Conservation (phyloP, 768 basidiomycete species). For the Leccinellum luteum region DNA sequence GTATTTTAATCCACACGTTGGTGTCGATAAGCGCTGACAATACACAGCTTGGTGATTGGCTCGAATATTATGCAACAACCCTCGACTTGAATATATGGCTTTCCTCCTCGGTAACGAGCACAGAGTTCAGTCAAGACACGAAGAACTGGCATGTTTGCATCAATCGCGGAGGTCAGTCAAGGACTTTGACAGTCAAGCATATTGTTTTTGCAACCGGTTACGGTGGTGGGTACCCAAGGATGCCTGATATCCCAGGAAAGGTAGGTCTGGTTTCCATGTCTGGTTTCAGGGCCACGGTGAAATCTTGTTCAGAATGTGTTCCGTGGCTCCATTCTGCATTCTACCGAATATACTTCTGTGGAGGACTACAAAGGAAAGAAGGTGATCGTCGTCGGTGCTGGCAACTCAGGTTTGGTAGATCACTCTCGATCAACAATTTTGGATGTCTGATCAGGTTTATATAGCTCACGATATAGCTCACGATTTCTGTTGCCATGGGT, state of each 20-base stretch:
- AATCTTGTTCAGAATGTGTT: slow-evolving; percentile 41
- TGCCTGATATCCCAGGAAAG: slow-evolving; percentile 45
- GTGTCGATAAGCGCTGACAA: neutral
- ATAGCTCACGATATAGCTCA: slow-evolving; percentile 39
- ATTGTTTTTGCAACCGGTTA: slow-evolving; percentile 57
- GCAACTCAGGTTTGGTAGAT: slow-evolving; percentile 47
- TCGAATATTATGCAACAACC: slow-evolving; percentile 55
- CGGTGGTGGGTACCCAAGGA: slow-evolving; percentile 44
- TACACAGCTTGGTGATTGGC: slow-evolving; percentile 55
- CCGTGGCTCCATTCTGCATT: slow-evolving; percentile 53
- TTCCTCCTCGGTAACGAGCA: slow-evolving; percentile 37
- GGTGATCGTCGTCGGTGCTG: slow-evolving; percentile 61
- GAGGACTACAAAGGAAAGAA: slow-evolving; percentile 55
- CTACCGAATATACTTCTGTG: slow-evolving; percentile 45
- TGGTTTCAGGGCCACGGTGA: neutral
- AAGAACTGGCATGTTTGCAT: slow-evolving; percentile 44
- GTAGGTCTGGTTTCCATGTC: slow-evolving; percentile 18
- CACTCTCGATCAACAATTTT: slow-evolving; percentile 3
- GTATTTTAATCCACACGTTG: slow-evolving; percentile 19
- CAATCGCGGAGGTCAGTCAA: slow-evolving; percentile 29
- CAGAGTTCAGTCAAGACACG: slow-evolving; percentile 34
- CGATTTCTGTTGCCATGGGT: slow-evolving; percentile 30
- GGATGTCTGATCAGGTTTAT: neutral
- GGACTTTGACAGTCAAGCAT: slow-evolving; percentile 42
- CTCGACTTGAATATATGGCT: slow-evolving; percentile 66